Evolutionary conservation across 768 basidiomycete species (phyloP).

Genomic region (Pluteus cervinus): DNA sequence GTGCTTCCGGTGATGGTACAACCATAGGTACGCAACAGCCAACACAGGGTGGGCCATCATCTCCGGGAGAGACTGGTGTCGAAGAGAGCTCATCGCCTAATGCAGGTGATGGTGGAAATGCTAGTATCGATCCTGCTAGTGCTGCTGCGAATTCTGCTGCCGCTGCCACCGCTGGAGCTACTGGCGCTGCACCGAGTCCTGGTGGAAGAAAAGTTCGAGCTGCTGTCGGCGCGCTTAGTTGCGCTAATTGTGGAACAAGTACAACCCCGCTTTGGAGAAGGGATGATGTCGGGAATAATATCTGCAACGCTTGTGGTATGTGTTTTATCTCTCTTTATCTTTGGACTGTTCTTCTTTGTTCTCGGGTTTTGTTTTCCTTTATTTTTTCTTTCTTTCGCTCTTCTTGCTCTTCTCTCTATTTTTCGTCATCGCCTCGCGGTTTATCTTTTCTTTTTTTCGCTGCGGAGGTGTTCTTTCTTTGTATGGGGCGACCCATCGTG

Average conservation of each 20-base stretch:
- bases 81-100: conserved; percentile 15
- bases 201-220: conserved; percentile 28
- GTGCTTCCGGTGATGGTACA: conserved; percentile 14
- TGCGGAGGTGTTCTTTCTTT: background rate
- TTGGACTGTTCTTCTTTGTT: conserved; percentile 14
- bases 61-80: conserved; percentile 5
- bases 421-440: background rate
- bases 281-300: conserved; percentile 88
- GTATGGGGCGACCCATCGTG: background rate
- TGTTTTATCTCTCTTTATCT: conserved; percentile 21
- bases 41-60: conserved; percentile 5
- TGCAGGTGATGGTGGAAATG: conserved; percentile 10
- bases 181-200: conserved; percentile 14
- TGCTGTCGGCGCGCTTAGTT: conserved; percentile 69
- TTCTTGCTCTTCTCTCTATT: background rate
- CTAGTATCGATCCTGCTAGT: conserved; percentile 1
- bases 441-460: background rate
- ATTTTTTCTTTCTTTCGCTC: conserved; percentile 22
- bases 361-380: conserved; percentile 32
- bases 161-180: conserved; percentile 28
- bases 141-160: conserved; percentile 13
- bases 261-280: conserved; percentile 88
- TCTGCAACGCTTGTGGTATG: conserved; percentile 94
- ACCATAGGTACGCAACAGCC: conserved; percentile 6
- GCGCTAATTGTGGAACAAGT: conserved; percentile 85